Evolutionary conservation across 2,329 filamentous ascomycete species (phyloP), one percentile per base, ranked within the genome.

Genomic region (Colletotrichum lindemuthianum): DNA sequence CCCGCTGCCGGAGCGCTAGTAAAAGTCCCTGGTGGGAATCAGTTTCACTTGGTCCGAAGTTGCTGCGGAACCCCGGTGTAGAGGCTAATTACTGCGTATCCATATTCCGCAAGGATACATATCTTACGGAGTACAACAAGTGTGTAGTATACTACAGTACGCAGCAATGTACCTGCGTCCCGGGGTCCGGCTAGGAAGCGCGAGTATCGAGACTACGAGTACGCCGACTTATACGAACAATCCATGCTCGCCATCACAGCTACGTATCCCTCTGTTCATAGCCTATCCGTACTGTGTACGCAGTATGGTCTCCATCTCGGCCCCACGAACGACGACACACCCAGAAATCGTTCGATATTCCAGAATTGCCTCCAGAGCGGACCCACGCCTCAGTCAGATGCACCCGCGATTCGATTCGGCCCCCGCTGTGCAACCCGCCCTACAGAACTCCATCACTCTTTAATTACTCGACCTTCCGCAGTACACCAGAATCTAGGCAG

Each of bases 11-110:
- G 24, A 24, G 54, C 44, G 34, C 52, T 60, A 60, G 60, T 33
- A 34, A 64, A 54, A 54, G 44, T 34, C 4, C 44, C 24, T 37
- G 13, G 51, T n/a, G 50, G 34, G n/a, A 36, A 47, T 44, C 9
- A 50, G 61, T 61, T 65, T 56, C 61, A 56, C 45, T 48, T 56
- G 51, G 45, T 48, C 58, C 47, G 45, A 52, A 56, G 39, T 40
- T 50, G 9, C 47, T 52, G 58, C 51, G n/a, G 51, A 55, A 43
- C 51, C 49, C 50, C 57, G n/a, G 44, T 32, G 45, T 50, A 15
- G 8, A 43, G 41, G 15, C 13, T n/a, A n/a, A n/a, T n/a, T n/a
- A 43, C 41, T 13, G 13, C 43, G 8, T 32, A 9, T 24, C 24
- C 24, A 24, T 24, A 24, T 24, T 24, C 24, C 24, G 24, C 24